These are phyloP conservation scores for Didymella arachidicola DNA, from an alignment of 2,329 filamentous ascomycete species.

Conservation along the genomic window DNA sequence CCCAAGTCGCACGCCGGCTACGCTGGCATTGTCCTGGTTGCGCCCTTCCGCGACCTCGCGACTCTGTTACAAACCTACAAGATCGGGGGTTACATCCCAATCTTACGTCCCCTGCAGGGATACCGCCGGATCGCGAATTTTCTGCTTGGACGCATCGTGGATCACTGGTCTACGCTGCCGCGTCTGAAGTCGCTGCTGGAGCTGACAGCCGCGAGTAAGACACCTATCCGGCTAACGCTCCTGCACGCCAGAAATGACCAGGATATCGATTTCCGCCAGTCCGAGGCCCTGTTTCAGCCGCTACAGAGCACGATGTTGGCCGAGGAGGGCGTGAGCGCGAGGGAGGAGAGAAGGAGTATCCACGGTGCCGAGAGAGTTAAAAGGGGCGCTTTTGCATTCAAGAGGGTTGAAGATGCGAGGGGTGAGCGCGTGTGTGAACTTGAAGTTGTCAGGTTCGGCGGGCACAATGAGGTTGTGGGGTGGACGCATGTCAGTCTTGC, in stretches of 20 bases:
- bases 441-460: slow-evolving; percentile 56
- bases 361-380: slow-evolving; percentile 43
- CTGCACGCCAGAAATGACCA: slow-evolving; percentile 82
- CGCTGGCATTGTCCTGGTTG: slow-evolving; percentile 79
- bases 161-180: slow-evolving; percentile 78
- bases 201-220: slow-evolving; percentile 42
- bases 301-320: slow-evolving; percentile 42
- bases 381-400: slow-evolving; percentile 49
- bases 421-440: slow-evolving; percentile 48
- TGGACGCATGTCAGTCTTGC: slow-evolving; percentile 70
- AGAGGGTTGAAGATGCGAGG: slow-evolving; percentile 40
- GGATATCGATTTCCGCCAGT: slow-evolving; percentile 80
- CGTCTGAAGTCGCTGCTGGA: slow-evolving; percentile 68
- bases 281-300: slow-evolving; percentile 47
- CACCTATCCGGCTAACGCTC: slow-evolving; percentile 68
- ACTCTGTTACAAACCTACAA: slow-evolving; percentile 79
- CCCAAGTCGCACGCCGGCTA: slow-evolving; percentile 62
- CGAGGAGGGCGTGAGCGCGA: slow-evolving; percentile 34
- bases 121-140: slow-evolving; percentile 71
- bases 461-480: slow-evolving; percentile 73
- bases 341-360: slow-evolving; percentile 43
- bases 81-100: slow-evolving; percentile 77
- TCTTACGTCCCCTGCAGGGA: slow-evolving; percentile 75
- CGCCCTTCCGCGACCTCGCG: slow-evolving; percentile 78
- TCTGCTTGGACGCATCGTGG: slow-evolving; percentile 71